phyloP scores from a whole-genome alignment of 352 stramenopile genomes.

The Globisporangium spinosum region DNA sequence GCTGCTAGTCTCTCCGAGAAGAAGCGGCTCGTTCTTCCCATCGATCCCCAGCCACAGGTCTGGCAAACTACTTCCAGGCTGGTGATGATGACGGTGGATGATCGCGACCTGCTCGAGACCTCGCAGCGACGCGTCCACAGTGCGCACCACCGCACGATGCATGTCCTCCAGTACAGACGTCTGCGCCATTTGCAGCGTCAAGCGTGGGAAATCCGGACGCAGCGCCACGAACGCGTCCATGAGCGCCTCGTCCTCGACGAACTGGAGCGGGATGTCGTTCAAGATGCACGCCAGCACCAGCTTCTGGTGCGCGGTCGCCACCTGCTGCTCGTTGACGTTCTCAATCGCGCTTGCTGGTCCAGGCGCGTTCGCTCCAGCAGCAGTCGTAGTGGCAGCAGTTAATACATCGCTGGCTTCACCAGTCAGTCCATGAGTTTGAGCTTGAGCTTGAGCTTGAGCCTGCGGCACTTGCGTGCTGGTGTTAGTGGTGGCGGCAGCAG shows the following conservation, averaged over 20 bases:
- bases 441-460: not conserved
- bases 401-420: not conserved
- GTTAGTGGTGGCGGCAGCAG: not conserved
- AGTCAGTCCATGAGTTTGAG: not conserved
- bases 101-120: constrained; percentile 27
- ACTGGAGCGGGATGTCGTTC: constrained; percentile 27
- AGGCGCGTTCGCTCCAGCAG: not conserved
- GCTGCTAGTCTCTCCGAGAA: not conserved
- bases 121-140: constrained; percentile 16
- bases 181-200: constrained; percentile 18
- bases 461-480: not conserved
- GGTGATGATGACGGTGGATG: constrained; percentile 17
- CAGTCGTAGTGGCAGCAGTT: not conserved
- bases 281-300: constrained; percentile 43
- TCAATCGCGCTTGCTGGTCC: not conserved
- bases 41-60: constrained; percentile 13
- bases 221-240: constrained; percentile 29
- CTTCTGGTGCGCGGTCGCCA: constrained; percentile 28
- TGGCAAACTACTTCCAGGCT: not conserved
- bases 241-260: constrained; percentile 40
- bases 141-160: constrained; percentile 8
- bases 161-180: constrained; percentile 27
- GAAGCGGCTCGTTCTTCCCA: constrained; percentile 1
- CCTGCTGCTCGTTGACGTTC: constrained; percentile 7
- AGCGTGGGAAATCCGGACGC: constrained; percentile 22